Conservation (phyloP, 225 moss, liverwort and hornwort genomes). For the Sphagnum tenellum region DNA sequence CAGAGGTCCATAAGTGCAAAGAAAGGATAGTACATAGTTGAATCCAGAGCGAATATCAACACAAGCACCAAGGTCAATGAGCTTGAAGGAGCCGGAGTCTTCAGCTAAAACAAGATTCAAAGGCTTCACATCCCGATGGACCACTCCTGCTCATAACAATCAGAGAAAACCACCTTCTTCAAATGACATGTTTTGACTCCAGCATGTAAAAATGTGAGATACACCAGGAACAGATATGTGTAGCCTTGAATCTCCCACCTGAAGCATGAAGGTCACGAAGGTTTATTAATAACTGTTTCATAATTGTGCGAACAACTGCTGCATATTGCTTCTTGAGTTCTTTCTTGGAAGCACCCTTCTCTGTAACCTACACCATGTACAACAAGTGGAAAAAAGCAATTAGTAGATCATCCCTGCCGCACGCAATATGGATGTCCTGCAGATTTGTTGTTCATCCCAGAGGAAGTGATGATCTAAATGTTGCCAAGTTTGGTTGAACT, state of each 20-base stretch:
- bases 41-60: conserved; percentile 92
- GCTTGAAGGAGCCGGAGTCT: conserved; percentile 74
- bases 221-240: neutral
- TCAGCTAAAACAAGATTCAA: conserved; percentile 70
- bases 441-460: too few relatives aligned
- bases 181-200: neutral
- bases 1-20: neutral
- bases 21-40: conserved; percentile 54
- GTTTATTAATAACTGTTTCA: conserved; percentile 64
- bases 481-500: too few relatives aligned
- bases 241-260: conserved; percentile 24
- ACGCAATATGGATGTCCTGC: too few relatives aligned
- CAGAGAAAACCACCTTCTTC: neutral
- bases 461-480: too few relatives aligned
- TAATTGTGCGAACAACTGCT: conserved; percentile 47
- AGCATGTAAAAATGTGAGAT: too few relatives aligned
- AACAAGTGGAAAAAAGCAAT: neutral
- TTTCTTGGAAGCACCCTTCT: conserved; percentile 21
- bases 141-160: conserved; percentile 51
- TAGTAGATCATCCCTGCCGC: too few relatives aligned
- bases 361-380: conserved; percentile 11
- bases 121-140: conserved; percentile 94
- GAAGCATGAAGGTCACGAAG: conserved; percentile 73
- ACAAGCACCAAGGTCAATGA: conserved; percentile 89
- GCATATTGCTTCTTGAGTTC: conserved; percentile 22